A percentile compares a stretch with the other conserved stretches of the same genome.
Conservation (phyloP, 176 grass and related monocot species). For the Elaeis guineensis region DNA sequence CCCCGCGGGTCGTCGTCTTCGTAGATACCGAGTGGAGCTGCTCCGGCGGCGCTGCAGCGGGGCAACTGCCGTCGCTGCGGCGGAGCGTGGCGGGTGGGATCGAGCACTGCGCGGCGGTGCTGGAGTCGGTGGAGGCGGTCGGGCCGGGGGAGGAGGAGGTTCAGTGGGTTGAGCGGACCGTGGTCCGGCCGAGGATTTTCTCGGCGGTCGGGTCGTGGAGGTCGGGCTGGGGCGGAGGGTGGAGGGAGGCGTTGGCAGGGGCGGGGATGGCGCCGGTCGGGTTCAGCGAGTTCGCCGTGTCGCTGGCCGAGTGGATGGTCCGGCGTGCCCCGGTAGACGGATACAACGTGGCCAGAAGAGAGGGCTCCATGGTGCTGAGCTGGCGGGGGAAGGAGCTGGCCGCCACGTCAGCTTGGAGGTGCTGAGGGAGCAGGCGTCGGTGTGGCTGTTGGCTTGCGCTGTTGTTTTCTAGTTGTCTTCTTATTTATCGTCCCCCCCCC, state of each 20-base stretch:
- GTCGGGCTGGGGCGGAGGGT: constrained; percentile 12
- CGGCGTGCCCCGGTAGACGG: constrained; percentile 25
- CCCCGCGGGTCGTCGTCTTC: constrained; percentile 29
- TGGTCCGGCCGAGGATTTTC: constrained; percentile 25
- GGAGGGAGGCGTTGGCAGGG: constrained; percentile 24
- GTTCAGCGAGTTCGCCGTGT: constrained; percentile 38
- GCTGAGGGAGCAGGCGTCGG: constrained; percentile 3
- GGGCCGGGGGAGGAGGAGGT: constrained; percentile 20
- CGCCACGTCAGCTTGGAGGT: constrained; percentile 47
- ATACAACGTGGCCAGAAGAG: constrained; percentile 36
- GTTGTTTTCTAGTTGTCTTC: no score
- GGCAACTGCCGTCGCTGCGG: constrained; percentile 2
- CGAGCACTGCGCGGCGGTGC: constrained; percentile 25
- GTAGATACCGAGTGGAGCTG: constrained; percentile 27
- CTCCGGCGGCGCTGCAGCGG: not conserved
- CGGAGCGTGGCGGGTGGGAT: constrained; percentile 31
- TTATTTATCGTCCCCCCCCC: no score
- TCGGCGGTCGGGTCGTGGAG: constrained; percentile 25
- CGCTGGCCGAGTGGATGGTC: constrained; percentile 48
- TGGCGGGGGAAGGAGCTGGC: constrained; percentile 48
- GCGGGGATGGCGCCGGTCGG: constrained; percentile 18
- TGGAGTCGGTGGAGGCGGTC: constrained; percentile 31
- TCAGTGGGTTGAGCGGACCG: constrained; percentile 29
- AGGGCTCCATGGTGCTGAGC: constrained; percentile 42
- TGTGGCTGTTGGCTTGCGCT: no score